Base-by-base conservation (phyloP, 2,329 filamentous ascomycete species). In the Blastomyces gilchristii region DNA sequence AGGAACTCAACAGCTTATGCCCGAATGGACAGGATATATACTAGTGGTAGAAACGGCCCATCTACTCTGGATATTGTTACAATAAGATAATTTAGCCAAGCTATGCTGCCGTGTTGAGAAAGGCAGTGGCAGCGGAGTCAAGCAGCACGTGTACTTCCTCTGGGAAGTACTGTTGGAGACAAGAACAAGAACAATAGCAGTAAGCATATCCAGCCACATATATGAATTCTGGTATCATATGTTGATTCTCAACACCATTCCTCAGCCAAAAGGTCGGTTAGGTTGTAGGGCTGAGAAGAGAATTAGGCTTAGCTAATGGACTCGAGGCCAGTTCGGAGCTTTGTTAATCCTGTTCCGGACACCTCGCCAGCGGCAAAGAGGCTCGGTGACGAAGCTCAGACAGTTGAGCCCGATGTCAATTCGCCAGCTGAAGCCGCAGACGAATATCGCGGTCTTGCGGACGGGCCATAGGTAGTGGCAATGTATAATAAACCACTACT, bases 401-500 rank as follows among this genome's bases (percentile, higher is more conserved):
- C 18, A 50, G 47, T 50, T 5, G 5, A 52, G 49, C 22, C 18
- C 39, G 56, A 47, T 28, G 47, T 16, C 25, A 12, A 34, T 25
- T 25, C 59, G 34, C 53, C 53, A 22, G 14, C 16, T 18, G n/a
- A 50, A 50, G 22, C n/a, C 11, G 28, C 47, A 61, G 22, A 61
- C 59, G 49, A 53, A 22, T 43, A 53, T n/a, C 59, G 18, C 31
- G 14, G 18, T 43, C 54, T 37, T 28, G 14, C 58, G 41, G 49
- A 54, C 31, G 60, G 69, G 71, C 70, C 64, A 68, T 69, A 67
- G 70, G 74, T 71, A 72, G 69, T 64, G 74, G 76, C 77, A 71
- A 79, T 75, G 74, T 76, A 77, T 72, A 77, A 79, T 72, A 77
- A 79, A 71, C 74, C 77, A 66, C 70, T 79, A 62, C 75, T 76